A percentile compares a stretch with the other conserved stretches of the same genome.
These are phyloP conservation scores for Evernia prunastri DNA, from an alignment of 495 filamentous ascomycete species.

Conservation along the genomic window DNA sequence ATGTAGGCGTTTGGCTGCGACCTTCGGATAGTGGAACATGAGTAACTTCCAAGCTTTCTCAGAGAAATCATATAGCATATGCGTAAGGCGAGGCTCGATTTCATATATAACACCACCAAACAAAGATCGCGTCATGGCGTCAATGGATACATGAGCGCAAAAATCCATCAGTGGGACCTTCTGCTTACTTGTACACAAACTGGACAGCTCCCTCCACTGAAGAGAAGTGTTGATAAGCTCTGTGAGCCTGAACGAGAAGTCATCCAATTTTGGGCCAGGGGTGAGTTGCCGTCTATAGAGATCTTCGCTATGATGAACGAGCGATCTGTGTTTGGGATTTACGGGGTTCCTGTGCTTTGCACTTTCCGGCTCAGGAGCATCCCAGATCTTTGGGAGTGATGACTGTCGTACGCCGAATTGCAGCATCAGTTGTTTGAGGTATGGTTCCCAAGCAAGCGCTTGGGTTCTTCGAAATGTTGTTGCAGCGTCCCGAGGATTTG, in stretches of 20 bases:
- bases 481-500: slow-evolving; percentile 14
- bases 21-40: slow-evolving; percentile 10
- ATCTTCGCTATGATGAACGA: slow-evolving; percentile 1
- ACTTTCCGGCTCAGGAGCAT: background rate
- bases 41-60: slow-evolving; percentile 16
- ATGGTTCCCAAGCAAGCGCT: slow-evolving; percentile 17
- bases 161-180: slow-evolving; percentile 2
- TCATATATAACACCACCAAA: slow-evolving; percentile 7
- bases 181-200: slow-evolving; percentile 4
- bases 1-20: slow-evolving; percentile 5
- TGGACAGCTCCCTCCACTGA: slow-evolving; percentile 10
- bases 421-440: slow-evolving; percentile 3
- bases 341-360: background rate
- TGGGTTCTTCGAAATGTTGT: slow-evolving; percentile 8
- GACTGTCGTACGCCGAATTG: slow-evolving; percentile 9
- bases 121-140: slow-evolving; percentile 5
- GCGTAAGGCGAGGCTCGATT: slow-evolving; percentile 7
- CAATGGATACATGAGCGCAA: background rate
- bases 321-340: slow-evolving; percentile 1
- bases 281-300: slow-evolving; percentile 21
- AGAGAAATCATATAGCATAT: slow-evolving; percentile 11
- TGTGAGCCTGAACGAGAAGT: background rate
- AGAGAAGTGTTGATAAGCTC: slow-evolving; percentile 4
- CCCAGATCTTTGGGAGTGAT: background rate
- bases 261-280: slow-evolving; percentile 23